Conservation (phyloP, 495 filamentous ascomycete species). For the Talaromyces wortmannii region DNA sequence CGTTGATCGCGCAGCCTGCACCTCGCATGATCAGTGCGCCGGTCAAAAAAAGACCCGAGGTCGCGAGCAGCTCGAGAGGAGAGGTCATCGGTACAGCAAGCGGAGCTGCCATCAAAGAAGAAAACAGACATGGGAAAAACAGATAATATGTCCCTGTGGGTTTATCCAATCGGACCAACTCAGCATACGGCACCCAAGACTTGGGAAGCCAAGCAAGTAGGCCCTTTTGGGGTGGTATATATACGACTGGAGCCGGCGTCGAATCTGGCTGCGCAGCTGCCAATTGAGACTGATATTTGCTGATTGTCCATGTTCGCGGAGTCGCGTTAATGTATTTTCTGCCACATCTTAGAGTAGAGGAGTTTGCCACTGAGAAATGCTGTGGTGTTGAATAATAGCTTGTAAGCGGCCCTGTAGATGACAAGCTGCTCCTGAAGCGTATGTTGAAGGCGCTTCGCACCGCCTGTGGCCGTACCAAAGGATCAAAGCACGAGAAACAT, state of each 20-base stretch:
- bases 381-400: background rate
- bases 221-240: slow-evolving; percentile 79
- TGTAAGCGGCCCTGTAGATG: background rate
- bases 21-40: slow-evolving; percentile 95
- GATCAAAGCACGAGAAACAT: background rate
- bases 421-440: background rate
- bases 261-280: slow-evolving; percentile 56
- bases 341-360: background rate
- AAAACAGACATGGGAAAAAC: slow-evolving; percentile 91
- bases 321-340: background rate
- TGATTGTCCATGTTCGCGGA: slow-evolving; percentile 12
- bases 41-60: slow-evolving; percentile 70
- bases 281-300: slow-evolving; percentile 64
- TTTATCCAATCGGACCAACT: slow-evolving; percentile 88
- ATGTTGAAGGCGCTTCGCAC: background rate
- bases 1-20: slow-evolving; percentile 97
- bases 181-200: slow-evolving; percentile 85
- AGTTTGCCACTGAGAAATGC: background rate
- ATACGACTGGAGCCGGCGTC: slow-evolving; percentile 50
- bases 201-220: slow-evolving; percentile 73
- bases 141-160: slow-evolving; percentile 93
- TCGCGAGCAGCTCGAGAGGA: slow-evolving; percentile 58
- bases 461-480: background rate
- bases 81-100: slow-evolving; percentile 33
- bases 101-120: slow-evolving; percentile 23